phyloP scores from a whole-genome alignment of 371 early-diverging fungal genomes.

The Rhizomucor miehei region DNA sequence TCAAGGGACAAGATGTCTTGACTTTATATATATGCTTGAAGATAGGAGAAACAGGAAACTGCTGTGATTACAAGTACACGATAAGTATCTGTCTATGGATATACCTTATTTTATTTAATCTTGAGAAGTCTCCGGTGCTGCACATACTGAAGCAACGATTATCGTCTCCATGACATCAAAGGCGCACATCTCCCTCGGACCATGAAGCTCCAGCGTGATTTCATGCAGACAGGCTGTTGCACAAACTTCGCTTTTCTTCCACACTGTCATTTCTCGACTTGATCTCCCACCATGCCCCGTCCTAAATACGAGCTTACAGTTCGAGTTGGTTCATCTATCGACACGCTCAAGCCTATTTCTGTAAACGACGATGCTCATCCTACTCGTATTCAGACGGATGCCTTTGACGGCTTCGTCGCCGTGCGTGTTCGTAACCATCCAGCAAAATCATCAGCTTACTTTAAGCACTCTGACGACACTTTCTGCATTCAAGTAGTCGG shows the following conservation, averaged over 20 bases:
- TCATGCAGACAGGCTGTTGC: background rate
- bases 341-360: conserved; percentile 48
- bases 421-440: conserved; percentile 66
- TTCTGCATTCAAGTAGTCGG: conserved; percentile 72
- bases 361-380: conserved; percentile 71
- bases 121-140: too few relatives aligned
- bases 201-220: too few relatives aligned
- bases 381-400: conserved; percentile 55
- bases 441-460: conserved; percentile 49
- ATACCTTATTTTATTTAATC: too few relatives aligned
- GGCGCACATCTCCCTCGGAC: too few relatives aligned
- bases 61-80: too few relatives aligned
- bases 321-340: conserved; percentile 57
- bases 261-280: too few relatives aligned
- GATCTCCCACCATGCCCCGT: background rate
- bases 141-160: too few relatives aligned
- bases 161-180: too few relatives aligned
- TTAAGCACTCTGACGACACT: conserved; percentile 48
- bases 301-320: conserved; percentile 19
- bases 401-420: conserved; percentile 65
- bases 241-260: background rate
- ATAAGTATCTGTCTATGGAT: too few relatives aligned
- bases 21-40: too few relatives aligned
- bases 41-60: too few relatives aligned
- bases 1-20: too few relatives aligned